Evolutionary conservation across 345 rosid genomes (phyloP).

Genomic region (Lepidium aucheri): DNA sequence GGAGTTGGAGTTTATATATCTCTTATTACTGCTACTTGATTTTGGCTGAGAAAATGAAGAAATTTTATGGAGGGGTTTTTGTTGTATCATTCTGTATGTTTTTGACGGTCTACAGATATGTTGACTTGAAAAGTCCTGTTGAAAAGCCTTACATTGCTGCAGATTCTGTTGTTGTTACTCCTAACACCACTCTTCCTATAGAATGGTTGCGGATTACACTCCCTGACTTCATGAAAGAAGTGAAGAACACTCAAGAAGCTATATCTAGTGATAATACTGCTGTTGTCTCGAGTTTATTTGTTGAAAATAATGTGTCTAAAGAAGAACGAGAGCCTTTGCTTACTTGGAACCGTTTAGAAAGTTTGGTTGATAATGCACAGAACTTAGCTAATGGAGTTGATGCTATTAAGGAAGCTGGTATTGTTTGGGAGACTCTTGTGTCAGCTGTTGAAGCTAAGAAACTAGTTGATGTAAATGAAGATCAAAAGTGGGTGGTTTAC

Average conservation of each 20-base stretch:
- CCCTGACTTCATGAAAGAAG: constrained; percentile 49
- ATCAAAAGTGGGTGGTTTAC: no score
- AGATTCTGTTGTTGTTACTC: constrained; percentile 26
- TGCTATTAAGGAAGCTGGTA: constrained; percentile 85
- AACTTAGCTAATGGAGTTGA: constrained; percentile 64
- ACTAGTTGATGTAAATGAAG: constrained; percentile 38
- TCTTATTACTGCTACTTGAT: background rate
- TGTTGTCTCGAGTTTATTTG: constrained; percentile 40
- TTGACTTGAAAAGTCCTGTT: constrained; percentile 50
- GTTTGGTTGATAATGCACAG: constrained; percentile 58
- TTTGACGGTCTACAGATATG: constrained; percentile 59
- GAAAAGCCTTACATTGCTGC: constrained; percentile 41
- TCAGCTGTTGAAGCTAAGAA: constrained; percentile 63
- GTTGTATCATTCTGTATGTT: constrained; percentile 67
- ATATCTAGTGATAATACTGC: constrained; percentile 42
- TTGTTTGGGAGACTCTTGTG: constrained; percentile 79
- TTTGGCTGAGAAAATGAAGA: constrained; percentile 60
- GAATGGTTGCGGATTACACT: constrained; percentile 54
- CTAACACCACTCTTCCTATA: constrained; percentile 65
- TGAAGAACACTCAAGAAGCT: constrained; percentile 49
- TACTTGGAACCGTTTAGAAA: constrained; percentile 65
- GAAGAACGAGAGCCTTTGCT: constrained; percentile 60
- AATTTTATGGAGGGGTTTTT: constrained; percentile 63
- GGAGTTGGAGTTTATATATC: constrained; percentile 13
- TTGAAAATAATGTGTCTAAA: constrained; percentile 50